Evolutionary conservation across 2,329 filamentous ascomycete genomes (phyloP).

Genomic region (Paecilomyces sp.): DNA sequence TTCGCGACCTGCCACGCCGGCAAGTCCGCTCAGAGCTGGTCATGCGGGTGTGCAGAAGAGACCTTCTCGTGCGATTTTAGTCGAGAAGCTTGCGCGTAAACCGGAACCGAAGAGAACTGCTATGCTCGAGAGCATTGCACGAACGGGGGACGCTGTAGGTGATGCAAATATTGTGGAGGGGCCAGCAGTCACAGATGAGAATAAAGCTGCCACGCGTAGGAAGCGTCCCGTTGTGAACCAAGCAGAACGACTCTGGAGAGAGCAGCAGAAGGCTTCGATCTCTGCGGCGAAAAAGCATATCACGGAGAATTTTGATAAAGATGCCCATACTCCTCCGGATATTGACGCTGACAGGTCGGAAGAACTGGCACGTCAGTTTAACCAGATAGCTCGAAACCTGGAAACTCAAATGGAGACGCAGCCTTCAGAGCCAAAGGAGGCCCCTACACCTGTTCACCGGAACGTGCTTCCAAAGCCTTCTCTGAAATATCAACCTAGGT

Average conservation of each 20-base stretch:
- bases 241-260: slow-evolving; percentile 32
- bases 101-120: slow-evolving; percentile 27
- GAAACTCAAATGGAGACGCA: slow-evolving; percentile 22
- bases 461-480: slow-evolving; percentile 17
- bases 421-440: slow-evolving; percentile 5
- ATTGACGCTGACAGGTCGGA: slow-evolving; percentile 36
- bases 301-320: slow-evolving; percentile 27
- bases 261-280: slow-evolving; percentile 24
- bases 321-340: slow-evolving; percentile 26
- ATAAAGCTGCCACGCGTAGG: slow-evolving; percentile 13
- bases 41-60: slow-evolving; percentile 29
- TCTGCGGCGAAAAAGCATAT: slow-evolving; percentile 28
- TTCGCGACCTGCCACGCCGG: slow-evolving; percentile 22
- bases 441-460: slow-evolving; percentile 3
- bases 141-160: slow-evolving; percentile 6
- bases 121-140: slow-evolving; percentile 22
- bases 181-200: slow-evolving; percentile 4
- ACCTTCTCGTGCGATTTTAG: slow-evolving; percentile 28
- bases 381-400: slow-evolving; percentile 36
- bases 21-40: slow-evolving; percentile 16
- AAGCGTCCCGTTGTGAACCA: slow-evolving; percentile 35
- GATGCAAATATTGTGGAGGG: slow-evolving; percentile 6
- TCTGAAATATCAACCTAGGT: slow-evolving; percentile 30
- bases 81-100: slow-evolving; percentile 29
- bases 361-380: slow-evolving; percentile 33